Conservation (phyloP, 1,139 yeast species). For the Protomyces arabidopsidicola region DNA sequence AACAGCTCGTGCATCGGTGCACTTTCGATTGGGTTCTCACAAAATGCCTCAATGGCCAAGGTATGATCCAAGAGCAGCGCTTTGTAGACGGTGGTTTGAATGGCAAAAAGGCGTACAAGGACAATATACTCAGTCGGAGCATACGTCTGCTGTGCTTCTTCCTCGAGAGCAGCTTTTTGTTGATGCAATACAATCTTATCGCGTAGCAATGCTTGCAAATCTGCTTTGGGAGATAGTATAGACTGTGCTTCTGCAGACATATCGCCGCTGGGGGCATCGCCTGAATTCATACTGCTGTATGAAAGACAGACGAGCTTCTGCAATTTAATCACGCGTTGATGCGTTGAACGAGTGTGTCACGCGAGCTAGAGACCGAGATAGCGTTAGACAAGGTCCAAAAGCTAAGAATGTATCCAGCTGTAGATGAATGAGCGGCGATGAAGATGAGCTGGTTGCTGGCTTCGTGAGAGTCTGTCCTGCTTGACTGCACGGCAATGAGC, state of each 20-base stretch:
- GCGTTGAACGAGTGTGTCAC: no score
- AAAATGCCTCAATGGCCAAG: conserved; percentile 1
- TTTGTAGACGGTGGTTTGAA: conserved; percentile 12
- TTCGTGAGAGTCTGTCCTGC: no score
- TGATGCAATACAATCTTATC: neutral
- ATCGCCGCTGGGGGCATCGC: no score
- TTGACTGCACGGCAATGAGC: no score
- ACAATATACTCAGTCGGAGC: conserved; percentile 3
- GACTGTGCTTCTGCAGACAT: neutral
- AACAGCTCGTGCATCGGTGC: neutral
- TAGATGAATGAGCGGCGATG: no score
- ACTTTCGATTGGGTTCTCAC: neutral
- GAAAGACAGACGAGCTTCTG: no score
- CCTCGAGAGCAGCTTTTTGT: neutral
- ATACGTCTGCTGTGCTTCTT: neutral
- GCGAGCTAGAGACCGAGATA: no score
- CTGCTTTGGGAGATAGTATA: neutral
- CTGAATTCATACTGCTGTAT: no score
- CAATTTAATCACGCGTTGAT: no score
- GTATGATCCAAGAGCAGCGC: conserved; percentile 9
- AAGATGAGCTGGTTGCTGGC: no score
- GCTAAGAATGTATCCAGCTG: no score
- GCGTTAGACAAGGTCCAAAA: no score
- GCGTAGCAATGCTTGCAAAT: neutral
- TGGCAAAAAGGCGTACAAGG: conserved; percentile 3